Evolutionary conservation across 2,329 filamentous ascomycete species (phyloP), one percentile per base, ranked within the genome.

Genomic region (Xylaria hypoxylon): DNA sequence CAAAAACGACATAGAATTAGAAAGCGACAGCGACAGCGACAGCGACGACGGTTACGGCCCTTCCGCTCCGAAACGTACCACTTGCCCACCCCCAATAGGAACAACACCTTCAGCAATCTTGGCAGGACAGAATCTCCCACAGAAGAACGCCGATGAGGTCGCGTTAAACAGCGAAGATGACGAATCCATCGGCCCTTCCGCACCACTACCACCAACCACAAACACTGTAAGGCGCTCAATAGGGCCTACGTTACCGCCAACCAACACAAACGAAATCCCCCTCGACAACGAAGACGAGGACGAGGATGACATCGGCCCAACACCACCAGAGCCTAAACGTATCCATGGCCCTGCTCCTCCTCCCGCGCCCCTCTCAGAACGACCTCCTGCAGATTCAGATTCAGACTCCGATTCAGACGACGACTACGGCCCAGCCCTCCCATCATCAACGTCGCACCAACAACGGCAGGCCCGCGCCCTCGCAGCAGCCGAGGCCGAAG

Each of bases 371-470:
- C 80, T 81, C 73, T 80, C 76, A 71, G 77, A 79, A 70, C 79
- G 73, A 17, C 82, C 72, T 40, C 70, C 79, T 5, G 67, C 76
- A 19, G 61, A 62, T 47, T 69, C 78, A 47, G 75, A 78, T 63
- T 75, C 79, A 3, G 81, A 82, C 48, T 76, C 78, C 3, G 76
- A 78, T 51, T 81, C 79, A 6, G 80, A 82, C 62, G 84, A 86
- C 65, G 85, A 84, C 77, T 90, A 87, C 77, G 88, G 88, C 1
- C 88, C 88, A 13, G 82, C 87, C 17, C 85, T 88, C 3, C 86
- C 88, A 1, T 80, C 82, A 8, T 78, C 84, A 1, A 67, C 67
- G 31, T 73, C 76, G 2, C 77, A 78, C 68, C 60, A 64, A n/a
- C 66, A 72, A 42, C 72, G 74, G 2, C 70, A 74, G 26, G 70